Evolutionary conservation across 2,329 filamentous ascomycete genomes (phyloP), one percentile per base, ranked within the genome.

Genomic region (Phoma sp.): DNA sequence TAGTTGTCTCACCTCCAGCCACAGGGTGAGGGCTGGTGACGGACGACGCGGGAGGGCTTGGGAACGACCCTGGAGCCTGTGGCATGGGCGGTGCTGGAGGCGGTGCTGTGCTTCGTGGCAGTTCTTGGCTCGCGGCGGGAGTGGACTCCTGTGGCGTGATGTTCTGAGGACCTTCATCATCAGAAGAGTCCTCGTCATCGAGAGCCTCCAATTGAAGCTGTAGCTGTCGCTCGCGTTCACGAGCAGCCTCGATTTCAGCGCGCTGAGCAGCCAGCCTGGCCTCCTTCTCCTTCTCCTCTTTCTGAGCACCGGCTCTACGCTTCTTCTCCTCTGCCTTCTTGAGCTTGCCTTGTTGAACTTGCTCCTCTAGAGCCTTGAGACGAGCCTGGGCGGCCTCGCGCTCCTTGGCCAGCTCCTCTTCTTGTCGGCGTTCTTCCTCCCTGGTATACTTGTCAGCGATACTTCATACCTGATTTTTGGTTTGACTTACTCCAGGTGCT

Each of bases 261-360:
- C 91, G 87, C 67, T 95, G 91, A 29, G 90, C 89, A 20, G 91
- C 91, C 60, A 97, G 81, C 72, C 90, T 89, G 47, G 87, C 82
- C 74, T 98, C 93, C 72, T 96, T 93, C 66, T 96, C 91, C 75
- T 92, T 93, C 7, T 92, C 86, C 64, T 95, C 91, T 42, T 89
- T 90, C 68, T 90, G 82, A 9, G 92, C 92, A 18, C 92, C 93
- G 78, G 96, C 93, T 80, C 92, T 95, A 66, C 85, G 89, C 59
- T 88, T 91, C 81, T 96, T 97, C 78, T 97, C 95, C 74, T 99
- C 95, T 64, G 96, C 90, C 77, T 96, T 98, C 81, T 92, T 93
- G 46, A 98, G 79, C 79, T 98, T 99, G 67, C 93, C 92, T 71
- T 93, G 91, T 59, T 88, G 88, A 46, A 98, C 92, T 75, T 97